A percentile compares a stretch with the other conserved stretches of the same genome.
These are phyloP conservation scores for Stachybotrys elegans DNA, from an alignment of 2,329 filamentous ascomycete species.

Conservation along the genomic window DNA sequence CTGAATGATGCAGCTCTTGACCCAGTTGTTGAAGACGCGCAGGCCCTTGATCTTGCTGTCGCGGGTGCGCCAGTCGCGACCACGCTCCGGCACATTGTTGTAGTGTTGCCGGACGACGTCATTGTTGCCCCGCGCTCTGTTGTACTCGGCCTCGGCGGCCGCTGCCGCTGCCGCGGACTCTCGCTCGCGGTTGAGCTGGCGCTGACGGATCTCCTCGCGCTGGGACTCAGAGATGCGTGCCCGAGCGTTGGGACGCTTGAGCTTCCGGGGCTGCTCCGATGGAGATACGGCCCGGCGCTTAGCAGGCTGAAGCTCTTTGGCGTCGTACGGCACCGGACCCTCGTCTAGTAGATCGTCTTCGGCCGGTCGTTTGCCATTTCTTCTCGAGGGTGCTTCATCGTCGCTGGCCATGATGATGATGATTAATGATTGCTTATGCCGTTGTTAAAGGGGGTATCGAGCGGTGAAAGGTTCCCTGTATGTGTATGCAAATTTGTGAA, in stretches of 20 bases:
- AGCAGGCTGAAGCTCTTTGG: conserved; percentile 51
- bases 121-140: conserved; percentile 52
- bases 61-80: conserved; percentile 89
- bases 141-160: conserved; percentile 30
- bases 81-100: conserved; percentile 90
- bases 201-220: conserved; percentile 61
- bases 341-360: conserved; percentile 33
- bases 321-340: conserved; percentile 57
- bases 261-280: conserved; percentile 55
- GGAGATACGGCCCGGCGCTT: conserved; percentile 53
- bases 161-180: conserved; percentile 29
- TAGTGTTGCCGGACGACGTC: conserved; percentile 92
- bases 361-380: conserved; percentile 24
- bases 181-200: conserved; percentile 52
- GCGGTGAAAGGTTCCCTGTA: too few species aligned
- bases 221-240: conserved; percentile 64
- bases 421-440: too few species aligned
- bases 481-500: too few species aligned
- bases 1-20: conserved; percentile 96
- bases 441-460: too few species aligned
- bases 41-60: conserved; percentile 94
- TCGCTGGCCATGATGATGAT: conserved; percentile 11
- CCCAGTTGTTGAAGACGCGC: conserved; percentile 96
- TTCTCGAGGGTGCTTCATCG: conserved; percentile 7
- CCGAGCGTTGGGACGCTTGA: conserved; percentile 63